A percentile compares a stretch with the other conserved stretches of the same genome.
phyloP scores from a whole-genome alignment of 805 yeast genomes.

The Candida chauliodis region DNA sequence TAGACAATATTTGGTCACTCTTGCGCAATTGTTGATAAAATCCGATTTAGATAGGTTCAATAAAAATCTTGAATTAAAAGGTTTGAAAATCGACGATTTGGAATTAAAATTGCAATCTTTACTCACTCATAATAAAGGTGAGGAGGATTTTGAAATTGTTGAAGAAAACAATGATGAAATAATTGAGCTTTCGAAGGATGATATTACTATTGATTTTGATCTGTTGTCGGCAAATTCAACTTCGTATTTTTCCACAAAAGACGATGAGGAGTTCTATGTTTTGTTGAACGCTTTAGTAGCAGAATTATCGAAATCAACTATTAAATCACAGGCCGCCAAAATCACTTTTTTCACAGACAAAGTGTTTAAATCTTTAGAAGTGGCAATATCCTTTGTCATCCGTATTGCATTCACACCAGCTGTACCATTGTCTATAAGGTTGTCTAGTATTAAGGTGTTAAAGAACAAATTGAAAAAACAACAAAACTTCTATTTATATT shows the following conservation, averaged over 20 bases:
- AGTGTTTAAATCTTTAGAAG: slow-evolving; percentile 37
- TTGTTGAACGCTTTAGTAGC: slow-evolving; percentile 42
- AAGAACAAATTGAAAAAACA: slow-evolving; percentile 27
- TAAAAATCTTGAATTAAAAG: slow-evolving; percentile 16
- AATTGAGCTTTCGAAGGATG: slow-evolving; percentile 18
- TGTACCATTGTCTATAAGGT: slow-evolving; percentile 56
- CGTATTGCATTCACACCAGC: slow-evolving; percentile 55
- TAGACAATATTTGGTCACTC: slow-evolving; percentile 15
- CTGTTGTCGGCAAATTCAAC: slow-evolving; percentile 13
- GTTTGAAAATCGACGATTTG: slow-evolving; percentile 27
- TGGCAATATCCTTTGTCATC: slow-evolving; percentile 54
- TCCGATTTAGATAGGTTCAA: slow-evolving; percentile 19
- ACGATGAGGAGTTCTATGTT: slow-evolving; percentile 38
- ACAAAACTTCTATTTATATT: slow-evolving; percentile 37
- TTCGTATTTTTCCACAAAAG: slow-evolving; percentile 20
- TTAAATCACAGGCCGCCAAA: slow-evolving; percentile 13
- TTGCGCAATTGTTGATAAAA: slow-evolving; percentile 18
- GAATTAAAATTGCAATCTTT: slow-evolving; percentile 67
- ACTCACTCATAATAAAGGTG: slow-evolving; percentile 29
- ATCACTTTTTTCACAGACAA: slow-evolving; percentile 14
- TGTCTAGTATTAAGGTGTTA: slow-evolving; percentile 44
- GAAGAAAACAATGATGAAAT: slow-evolving; percentile 22
- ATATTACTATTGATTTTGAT: slow-evolving; percentile 15
- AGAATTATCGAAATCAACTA: slow-evolving; percentile 30
- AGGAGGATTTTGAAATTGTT: slow-evolving; percentile 31